Base-by-base conservation (phyloP, 2,329 filamentous ascomycete species). In the Phoma herbarum region DNA sequence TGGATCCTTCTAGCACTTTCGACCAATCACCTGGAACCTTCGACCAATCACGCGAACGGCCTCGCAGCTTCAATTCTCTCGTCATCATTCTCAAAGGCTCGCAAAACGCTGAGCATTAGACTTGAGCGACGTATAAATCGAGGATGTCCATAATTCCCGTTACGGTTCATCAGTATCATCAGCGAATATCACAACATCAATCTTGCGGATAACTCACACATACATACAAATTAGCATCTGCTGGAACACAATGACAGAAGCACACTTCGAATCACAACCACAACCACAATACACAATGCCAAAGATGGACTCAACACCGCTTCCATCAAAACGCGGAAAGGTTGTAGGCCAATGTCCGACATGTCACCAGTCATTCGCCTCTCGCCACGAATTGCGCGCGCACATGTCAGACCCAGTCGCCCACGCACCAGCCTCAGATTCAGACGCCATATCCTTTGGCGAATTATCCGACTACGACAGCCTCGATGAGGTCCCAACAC, bases 1-100 rank as follows among this genome's bases (percentile, higher is more conserved):
- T 59, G 50, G 56, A 54, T 51, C 12, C 5, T 61, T 57, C 58
- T 33, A 53, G 58, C 33, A 61, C 22, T 4, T 57, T 61, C 53
- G 53, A 42, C 45, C 41, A 46, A 57, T 57, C 53, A 53, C 33
- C 44, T n/a, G 39, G 58, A 57, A 57, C 7, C n/a, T 57, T 61
- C 58, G 48, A 53, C 53, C 58, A 61, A 61, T 57, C 45, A 53
- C 49, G 50, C 39, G 53, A 57, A 33, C 28, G 23, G 47, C 26
- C 58, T 57, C 29, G 49, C 44, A 54, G 18, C 29, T 46, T 57
- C 58, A 20, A 46, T 49, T 26, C n/a, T 35, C 14, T 23, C 12
- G 48, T 16, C 26, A 35, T 42, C 23, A 6, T 8, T 57, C 43
- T 48, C 37, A 35, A 53, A 49, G 20, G 14, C 26, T 25, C 6